Conservation (phyloP, 2,329 filamentous ascomycete species). For the Sporothrix dimorphospora region DNA sequence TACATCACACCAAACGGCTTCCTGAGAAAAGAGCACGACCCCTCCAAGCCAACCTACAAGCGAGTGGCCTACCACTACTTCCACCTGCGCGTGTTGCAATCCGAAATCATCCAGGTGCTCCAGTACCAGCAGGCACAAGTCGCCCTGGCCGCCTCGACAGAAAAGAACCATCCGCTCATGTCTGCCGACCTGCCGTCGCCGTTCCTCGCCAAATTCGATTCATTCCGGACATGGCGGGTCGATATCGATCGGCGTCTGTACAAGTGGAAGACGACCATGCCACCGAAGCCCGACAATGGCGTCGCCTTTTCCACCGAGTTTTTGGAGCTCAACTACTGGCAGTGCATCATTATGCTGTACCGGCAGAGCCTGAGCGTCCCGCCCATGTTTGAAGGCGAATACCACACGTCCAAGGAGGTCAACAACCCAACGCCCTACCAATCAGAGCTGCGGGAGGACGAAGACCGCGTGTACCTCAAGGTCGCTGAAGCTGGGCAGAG, state of each 20-base stretch:
- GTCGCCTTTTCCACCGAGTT: constrained; percentile 90
- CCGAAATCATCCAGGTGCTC: constrained; percentile 90
- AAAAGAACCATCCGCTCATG: constrained; percentile 68
- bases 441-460: constrained; percentile 73
- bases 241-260: constrained; percentile 82
- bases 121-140: constrained; percentile 89
- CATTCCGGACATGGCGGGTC: constrained; percentile 83
- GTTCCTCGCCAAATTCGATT: constrained; percentile 80
- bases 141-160: constrained; percentile 67
- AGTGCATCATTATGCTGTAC: constrained; percentile 94
- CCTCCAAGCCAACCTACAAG: constrained; percentile 79
- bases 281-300: constrained; percentile 75
- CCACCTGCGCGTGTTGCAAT: constrained; percentile 83
- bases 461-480: constrained; percentile 90
- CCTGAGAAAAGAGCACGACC: constrained; percentile 58
- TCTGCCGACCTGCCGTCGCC: constrained; percentile 79
- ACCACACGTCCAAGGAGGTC: constrained; percentile 66
- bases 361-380: constrained; percentile 87
- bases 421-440: constrained; percentile 65
- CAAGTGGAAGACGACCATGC: constrained; percentile 85
- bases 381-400: constrained; percentile 79
- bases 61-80: constrained; percentile 91
- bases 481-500: constrained; percentile 94
- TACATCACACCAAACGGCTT: constrained; percentile 84
- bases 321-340: constrained; percentile 95